Percentiles rank a stretch among this genome's conserved stretches.
Conservation (phyloP, 2,329 filamentous ascomycete genomes). For the Monilinia vaccinii-corymbosi region DNA sequence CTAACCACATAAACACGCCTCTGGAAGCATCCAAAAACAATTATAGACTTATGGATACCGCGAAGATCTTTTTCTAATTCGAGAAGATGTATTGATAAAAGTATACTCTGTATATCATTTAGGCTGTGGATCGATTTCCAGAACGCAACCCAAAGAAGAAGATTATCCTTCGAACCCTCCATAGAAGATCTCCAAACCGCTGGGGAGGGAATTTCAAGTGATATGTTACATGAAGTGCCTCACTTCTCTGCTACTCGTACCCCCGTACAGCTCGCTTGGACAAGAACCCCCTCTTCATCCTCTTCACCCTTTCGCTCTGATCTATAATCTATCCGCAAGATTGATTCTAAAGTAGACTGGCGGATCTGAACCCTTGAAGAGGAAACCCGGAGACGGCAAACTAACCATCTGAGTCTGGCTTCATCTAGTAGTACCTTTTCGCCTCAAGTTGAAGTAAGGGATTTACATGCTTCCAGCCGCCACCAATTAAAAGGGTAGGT, state of each 20-base stretch:
- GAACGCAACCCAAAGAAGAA: background rate
- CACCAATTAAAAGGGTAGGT: background rate
- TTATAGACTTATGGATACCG: background rate
- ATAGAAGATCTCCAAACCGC: background rate
- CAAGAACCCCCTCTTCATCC: background rate
- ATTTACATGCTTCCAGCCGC: background rate
- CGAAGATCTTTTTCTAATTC: background rate
- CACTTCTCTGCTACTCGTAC: background rate
- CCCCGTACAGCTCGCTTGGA: background rate
- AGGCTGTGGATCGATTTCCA: background rate
- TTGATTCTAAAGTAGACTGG: background rate
- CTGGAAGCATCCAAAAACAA: background rate
- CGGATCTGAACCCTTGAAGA: background rate
- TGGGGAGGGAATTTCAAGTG: background rate
- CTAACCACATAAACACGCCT: background rate
- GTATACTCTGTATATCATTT: background rate
- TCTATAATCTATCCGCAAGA: background rate
- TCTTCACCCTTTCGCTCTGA: too few species aligned
- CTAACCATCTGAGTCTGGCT: background rate
- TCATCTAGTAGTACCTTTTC: background rate
- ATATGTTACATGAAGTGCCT: background rate
- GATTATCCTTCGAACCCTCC: background rate
- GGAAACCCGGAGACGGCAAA: background rate
- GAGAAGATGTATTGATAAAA: background rate
- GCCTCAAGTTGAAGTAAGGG: background rate